Base-by-base conservation (phyloP, 805 yeast species). In the Saturnispora halmiae region DNA sequence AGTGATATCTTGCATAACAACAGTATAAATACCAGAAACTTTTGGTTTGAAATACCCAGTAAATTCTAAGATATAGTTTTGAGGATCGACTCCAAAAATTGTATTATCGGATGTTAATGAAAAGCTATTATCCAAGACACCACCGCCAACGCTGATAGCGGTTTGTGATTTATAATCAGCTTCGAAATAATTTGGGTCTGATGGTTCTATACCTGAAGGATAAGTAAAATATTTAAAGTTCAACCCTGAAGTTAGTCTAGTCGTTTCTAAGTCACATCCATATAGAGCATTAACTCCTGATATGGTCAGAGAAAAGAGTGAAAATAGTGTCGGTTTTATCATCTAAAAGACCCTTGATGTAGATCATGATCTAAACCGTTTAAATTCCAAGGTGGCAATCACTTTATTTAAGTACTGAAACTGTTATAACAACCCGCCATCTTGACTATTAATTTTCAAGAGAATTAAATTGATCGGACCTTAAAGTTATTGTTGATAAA, bases 1-100 rank as follows among this genome's bases (percentile, higher is more conserved):
- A 47, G 60, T 64, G 15, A 53, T 53, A 18, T 39, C 30, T 6
- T 35, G 30, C 7, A 60, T 40, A 16, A 33, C 27, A 27, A 63
- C 46, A 0, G 47, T 43, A 38, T 57, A 61, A 3, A 49, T 36
- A 44, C 67, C 67, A 18, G 57, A 44, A 18, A 44, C 50, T 11
- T 48, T 38, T 10, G 67, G 59, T 15, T 37, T 14, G 28, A 46
- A 54, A 26, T 47, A 50, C 46, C 52, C 54, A 16, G 50, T 44
- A 9, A 40, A 42, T 37, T 43, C 51, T 10, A 44, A 35, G 19
- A 42, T 41, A 19, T 44, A 44, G 38, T 31, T 34, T 10, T 9
- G 6, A 2, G 38, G 30, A 15, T 25, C 19, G 22, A 34, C n/a
- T n/a, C 38, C 38, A 24, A 25, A 34, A 8, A 22, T 14, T 1